phyloP scores from a whole-genome alignment of 2,329 filamentous ascomycete species.

The Hirsutella thompsonii region DNA sequence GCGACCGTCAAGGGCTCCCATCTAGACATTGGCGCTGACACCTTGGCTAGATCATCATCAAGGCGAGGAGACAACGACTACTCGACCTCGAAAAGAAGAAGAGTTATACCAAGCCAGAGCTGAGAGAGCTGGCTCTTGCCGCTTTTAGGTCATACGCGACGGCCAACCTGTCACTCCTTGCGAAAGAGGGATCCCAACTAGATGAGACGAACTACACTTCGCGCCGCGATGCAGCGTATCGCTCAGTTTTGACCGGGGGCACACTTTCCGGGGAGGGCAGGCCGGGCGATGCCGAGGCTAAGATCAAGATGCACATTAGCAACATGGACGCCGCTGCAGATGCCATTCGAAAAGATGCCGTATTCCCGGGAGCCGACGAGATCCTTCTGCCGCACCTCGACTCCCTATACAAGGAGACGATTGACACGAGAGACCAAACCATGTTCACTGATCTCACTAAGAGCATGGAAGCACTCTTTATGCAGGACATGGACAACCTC shows the following conservation, averaged over 20 bases:
- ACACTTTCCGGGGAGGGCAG: conserved; percentile 43
- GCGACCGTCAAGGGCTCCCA: conserved; percentile 1
- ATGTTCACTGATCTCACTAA: conserved; percentile 82
- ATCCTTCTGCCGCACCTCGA: conserved; percentile 78
- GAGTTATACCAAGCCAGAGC: conserved; percentile 31
- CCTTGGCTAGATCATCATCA: conserved; percentile 40
- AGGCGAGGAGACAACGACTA: conserved; percentile 64
- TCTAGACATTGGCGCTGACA: not conserved
- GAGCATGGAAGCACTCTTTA: conserved; percentile 78
- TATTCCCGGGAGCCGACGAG: conserved; percentile 45
- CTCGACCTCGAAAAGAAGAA: conserved; percentile 72
- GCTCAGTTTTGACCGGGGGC: conserved; percentile 39
- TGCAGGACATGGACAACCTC: conserved; percentile 72
- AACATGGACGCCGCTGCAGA: conserved; percentile 39
- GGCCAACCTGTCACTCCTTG: conserved; percentile 39
- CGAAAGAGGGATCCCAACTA: conserved; percentile 27
- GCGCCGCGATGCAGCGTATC: conserved; percentile 39
- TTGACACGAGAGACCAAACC: conserved; percentile 48
- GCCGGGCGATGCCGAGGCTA: conserved; percentile 68
- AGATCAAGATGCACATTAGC: conserved; percentile 80
- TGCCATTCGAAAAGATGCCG: conserved; percentile 32
- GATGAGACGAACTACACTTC: conserved; percentile 36
- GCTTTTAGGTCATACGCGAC: conserved; percentile 45
- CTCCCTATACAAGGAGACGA: conserved; percentile 46
- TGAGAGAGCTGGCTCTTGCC: conserved; percentile 31